These are phyloP conservation scores for Funneliformis geosporum DNA, from an alignment of 192 early-diverging fungal species.

Conservation along the genomic window DNA sequence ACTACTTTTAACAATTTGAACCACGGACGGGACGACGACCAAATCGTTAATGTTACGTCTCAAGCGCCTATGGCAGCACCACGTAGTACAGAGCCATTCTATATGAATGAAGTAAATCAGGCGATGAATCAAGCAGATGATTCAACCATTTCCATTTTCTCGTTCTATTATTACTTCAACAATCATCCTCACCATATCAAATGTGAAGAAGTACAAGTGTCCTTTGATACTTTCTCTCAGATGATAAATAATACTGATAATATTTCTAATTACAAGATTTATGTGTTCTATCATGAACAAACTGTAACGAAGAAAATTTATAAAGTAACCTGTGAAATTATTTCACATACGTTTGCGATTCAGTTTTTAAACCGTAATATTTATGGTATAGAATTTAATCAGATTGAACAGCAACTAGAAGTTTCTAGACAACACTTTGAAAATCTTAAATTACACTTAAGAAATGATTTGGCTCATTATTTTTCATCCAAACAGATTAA, in stretches of 20 bases:
- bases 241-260: neutral
- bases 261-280: neutral
- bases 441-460: neutral
- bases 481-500: too few species aligned
- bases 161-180: too few species aligned
- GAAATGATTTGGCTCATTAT: neutral
- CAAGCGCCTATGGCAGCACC: too few species aligned
- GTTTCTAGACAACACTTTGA: neutral
- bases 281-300: neutral
- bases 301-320: neutral
- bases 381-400: neutral
- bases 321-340: neutral
- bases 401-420: neutral
- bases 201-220: neutral
- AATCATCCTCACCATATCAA: neutral
- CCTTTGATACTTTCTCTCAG: neutral
- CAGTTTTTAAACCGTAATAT: neutral
- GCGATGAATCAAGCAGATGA: too few species aligned
- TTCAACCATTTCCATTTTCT: too few species aligned
- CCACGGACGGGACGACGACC: too few species aligned
- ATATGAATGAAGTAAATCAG: too few species aligned
- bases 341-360: neutral
- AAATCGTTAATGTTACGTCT: too few species aligned
- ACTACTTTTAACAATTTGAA: too few species aligned
- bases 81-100: too few species aligned